These are phyloP conservation scores for Saturnispora diversa DNA, from an alignment of 805 yeast genomes.

Conservation along the genomic window DNA sequence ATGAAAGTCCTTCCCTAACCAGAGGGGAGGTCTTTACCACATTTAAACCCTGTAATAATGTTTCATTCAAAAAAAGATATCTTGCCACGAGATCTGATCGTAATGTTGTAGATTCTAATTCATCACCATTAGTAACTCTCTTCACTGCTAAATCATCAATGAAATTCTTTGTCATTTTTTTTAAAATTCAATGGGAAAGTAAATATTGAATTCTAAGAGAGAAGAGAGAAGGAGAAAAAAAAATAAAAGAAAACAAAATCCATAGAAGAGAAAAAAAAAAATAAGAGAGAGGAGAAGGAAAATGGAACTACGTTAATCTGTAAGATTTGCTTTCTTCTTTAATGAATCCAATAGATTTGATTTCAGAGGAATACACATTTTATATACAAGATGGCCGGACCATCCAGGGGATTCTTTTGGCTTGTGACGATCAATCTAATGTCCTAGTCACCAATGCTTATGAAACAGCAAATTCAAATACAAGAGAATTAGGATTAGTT, in stretches of 20 bases:
- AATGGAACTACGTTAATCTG: no score
- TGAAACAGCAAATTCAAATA: slow-evolving; percentile 19
- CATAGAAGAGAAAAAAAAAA: no score
- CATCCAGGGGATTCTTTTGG: slow-evolving; percentile 33
- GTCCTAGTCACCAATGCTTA: slow-evolving; percentile 33
- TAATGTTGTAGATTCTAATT: slow-evolving; percentile 25
- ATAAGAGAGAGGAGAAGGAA: no score
- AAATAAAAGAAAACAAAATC: not conserved
- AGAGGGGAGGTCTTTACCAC: slow-evolving; percentile 10
- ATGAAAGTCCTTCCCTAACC: slow-evolving; percentile 16
- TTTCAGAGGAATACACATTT: slow-evolving; percentile 27
- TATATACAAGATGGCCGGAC: slow-evolving; percentile 27
- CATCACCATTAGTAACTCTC: slow-evolving; percentile 20
- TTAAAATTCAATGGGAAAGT: no score
- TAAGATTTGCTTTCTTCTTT: no score
- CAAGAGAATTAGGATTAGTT: slow-evolving; percentile 43
- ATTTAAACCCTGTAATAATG: slow-evolving; percentile 21
- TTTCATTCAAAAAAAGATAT: slow-evolving; percentile 28
- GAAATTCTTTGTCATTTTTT: slow-evolving; percentile 5
- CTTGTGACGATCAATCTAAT: slow-evolving; percentile 38
- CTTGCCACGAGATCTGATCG: slow-evolving; percentile 30
- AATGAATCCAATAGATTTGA: slow-evolving; percentile 26
- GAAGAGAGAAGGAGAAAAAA: no score
- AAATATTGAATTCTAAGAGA: no score
- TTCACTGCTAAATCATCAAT: slow-evolving; percentile 23